Evolutionary conservation across 2,329 filamentous ascomycete species (phyloP).

Genomic region (Calonectria multiphialidica): DNA sequence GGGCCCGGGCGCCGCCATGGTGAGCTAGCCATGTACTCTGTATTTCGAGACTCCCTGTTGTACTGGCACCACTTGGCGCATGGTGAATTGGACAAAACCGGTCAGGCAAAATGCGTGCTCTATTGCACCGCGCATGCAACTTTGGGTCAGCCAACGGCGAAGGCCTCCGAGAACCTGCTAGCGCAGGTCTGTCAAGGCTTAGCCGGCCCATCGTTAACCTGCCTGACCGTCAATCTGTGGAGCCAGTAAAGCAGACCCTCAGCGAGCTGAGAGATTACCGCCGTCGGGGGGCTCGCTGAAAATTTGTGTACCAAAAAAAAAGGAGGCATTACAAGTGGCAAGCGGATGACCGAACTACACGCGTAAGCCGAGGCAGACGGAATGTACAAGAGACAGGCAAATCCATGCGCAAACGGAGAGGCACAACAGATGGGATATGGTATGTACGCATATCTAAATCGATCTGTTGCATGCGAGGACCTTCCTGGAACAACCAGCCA

Average conservation of each 20-base stretch:
- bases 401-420: conserved; percentile 11
- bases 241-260: conserved; percentile 21
- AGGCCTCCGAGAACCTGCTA: neutral
- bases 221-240: conserved; percentile 17
- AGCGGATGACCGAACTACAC: neutral
- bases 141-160: neutral
- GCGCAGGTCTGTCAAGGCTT: conserved; percentile 6
- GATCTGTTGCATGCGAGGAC: conserved; percentile 9
- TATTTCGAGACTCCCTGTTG: neutral
- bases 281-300: neutral
- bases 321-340: conserved; percentile 2
- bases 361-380: neutral
- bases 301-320: neutral
- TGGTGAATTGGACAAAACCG: neutral
- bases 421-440: neutral
- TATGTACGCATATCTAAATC: conserved; percentile 15
- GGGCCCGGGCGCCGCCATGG: conserved; percentile 1
- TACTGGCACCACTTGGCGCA: conserved; percentile 2
- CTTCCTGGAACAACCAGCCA: conserved; percentile 32
- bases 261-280: conserved; percentile 28
- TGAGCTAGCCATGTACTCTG: neutral
- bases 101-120: conserved; percentile 5
- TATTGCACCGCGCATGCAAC: neutral
- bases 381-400: neutral
- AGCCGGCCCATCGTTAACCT: neutral